Evolutionary conservation across 306 rosid genomes (phyloP).

Genomic region (Vigna reflexopilosa): DNA sequence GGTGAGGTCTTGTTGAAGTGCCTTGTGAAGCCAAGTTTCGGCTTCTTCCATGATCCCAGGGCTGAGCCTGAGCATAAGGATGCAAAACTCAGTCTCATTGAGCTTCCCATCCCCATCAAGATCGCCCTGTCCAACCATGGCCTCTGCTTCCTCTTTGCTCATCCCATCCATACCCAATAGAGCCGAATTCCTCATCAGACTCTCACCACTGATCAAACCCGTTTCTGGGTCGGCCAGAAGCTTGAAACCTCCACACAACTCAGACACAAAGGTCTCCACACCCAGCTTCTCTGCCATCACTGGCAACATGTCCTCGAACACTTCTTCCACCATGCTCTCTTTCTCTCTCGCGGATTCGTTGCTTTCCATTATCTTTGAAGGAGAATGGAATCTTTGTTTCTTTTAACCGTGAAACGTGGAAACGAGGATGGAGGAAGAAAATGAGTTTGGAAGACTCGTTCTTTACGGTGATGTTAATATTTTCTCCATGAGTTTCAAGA

Average conservation of each 20-base stretch:
- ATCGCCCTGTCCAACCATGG: not conserved
- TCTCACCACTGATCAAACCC: not conserved
- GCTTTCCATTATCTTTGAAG: not conserved
- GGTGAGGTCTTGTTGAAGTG: constrained; percentile 54
- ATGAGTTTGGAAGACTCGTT: not conserved
- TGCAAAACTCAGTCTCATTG: constrained; percentile 74
- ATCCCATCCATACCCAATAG: not conserved
- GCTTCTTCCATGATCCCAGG: constrained; percentile 84
- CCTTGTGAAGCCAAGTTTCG: constrained; percentile 73
- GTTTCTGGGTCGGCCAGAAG: not conserved
- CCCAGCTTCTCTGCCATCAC: constrained; percentile 87
- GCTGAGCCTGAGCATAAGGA: constrained; percentile 84
- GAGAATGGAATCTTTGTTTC: not conserved
- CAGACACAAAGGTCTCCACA: constrained; percentile 66
- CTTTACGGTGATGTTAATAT: no score
- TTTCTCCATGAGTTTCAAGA: no score
- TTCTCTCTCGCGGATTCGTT: not conserved
- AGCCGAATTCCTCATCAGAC: not conserved
- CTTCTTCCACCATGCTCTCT: constrained; percentile 4
- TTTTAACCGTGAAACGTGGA: not conserved
- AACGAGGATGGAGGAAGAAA: not conserved
- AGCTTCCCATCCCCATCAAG: constrained; percentile 72
- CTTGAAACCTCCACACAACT: constrained; percentile 52
- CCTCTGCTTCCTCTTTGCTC: not conserved
- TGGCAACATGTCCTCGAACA: constrained; percentile 70